Evolutionary conservation across 495 filamentous ascomycete genomes (phyloP).

Genomic region (Endocarpon pusillum): DNA sequence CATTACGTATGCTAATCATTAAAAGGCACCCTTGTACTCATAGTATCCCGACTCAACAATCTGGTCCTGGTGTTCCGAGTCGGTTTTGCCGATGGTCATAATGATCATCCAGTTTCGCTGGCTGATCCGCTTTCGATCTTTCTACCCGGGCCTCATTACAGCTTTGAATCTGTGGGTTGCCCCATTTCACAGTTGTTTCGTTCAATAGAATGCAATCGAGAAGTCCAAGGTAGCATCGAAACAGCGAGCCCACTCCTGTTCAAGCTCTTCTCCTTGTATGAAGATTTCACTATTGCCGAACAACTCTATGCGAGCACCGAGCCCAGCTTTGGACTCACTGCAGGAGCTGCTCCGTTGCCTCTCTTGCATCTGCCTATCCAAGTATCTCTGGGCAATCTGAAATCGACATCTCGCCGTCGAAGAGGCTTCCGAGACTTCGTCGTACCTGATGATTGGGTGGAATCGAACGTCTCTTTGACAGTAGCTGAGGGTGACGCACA

Average conservation of each 20-base stretch:
- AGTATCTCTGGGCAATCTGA: no score
- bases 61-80: not conserved
- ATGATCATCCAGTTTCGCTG: not conserved
- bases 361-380: no score
- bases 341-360: constrained; percentile 50
- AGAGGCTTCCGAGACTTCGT: no score
- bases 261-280: not conserved
- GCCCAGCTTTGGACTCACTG: constrained; percentile 55
- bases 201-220: not conserved
- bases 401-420: no score
- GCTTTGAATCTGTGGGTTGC: no score
- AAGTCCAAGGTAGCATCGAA: not conserved
- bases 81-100: not conserved
- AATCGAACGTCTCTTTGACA: no score
- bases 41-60: not conserved
- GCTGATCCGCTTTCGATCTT: not conserved
- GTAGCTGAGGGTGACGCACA: no score
- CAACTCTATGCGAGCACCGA: constrained; percentile 38
- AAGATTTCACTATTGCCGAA: not conserved
- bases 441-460: no score
- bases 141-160: not conserved
- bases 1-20: not conserved
- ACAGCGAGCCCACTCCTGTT: no score
- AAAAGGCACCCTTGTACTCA: not conserved
- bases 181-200: not conserved